Base-by-base conservation (phyloP, 306 rosid genomes). In the Coriaria nepalensis region DNA sequence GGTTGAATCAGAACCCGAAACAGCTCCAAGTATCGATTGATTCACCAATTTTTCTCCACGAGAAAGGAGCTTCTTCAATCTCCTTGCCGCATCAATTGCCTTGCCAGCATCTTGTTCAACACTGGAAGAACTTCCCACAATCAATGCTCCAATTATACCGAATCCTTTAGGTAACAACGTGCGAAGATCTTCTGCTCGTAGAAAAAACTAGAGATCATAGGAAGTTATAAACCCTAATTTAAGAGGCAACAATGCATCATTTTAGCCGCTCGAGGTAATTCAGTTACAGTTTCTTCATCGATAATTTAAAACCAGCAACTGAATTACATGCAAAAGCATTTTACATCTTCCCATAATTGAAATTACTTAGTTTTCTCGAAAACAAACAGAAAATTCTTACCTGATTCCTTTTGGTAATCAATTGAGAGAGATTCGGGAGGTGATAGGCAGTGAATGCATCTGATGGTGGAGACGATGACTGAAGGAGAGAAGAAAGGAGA, bases 401-500 rank as follows among this genome's bases (percentile, higher is more conserved):
- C 93, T 52, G 97, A 86, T 70, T 90, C 97, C 55, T 50, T 64
- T 61, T 0, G 52, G 38, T 64, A 54, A 66, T 90, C 78, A 0
- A 81, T 76, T 10, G 80, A 72, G 41, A 70, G 4, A 51, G 79
- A 66, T 38, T 65, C 63, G 57, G 45, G 41, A 9, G 57, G 8
- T 13, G 69, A 9, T 10, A 13, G 47, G 37, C 57, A 13, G 74
- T 79, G 79, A 74, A 70, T 56, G 66, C 86, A 68, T 60, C 65
- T 66, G 67, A 90, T 59, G 6, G 86, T 55, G 73, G 97, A 90
- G 49, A 73, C 71, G 54, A 90, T 56, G 13, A 92, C 79, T 44
- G 75, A 64, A 12, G 84, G 92, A n/a, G 94, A 74, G 35, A 81
- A 53, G 64, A 90, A 84, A 37, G 95, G 81, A 60, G 94, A 90